Base-by-base conservation (phyloP, 345 rosid species). In the Populus davidiana region DNA sequence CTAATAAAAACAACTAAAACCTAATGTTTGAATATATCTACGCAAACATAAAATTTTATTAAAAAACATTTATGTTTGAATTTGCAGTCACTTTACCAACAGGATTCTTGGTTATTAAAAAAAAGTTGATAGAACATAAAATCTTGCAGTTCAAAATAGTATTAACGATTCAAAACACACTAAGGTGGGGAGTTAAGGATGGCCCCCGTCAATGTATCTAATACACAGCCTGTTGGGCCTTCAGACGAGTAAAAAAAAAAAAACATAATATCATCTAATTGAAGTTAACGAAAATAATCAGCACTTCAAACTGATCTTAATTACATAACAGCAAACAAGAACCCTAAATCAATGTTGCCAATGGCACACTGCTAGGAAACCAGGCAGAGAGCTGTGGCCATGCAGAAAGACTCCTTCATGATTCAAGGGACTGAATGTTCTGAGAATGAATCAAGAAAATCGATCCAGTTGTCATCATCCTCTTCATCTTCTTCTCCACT, bases 401-500 rank as follows among this genome's bases (percentile, higher is more conserved):
- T 13, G 47, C 47, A 43, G 47, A 43, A 0, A 27, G 9, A 70
- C 20, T 36, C 38, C 5, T 56, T 75, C 17, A 14, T 25, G 49
- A 12, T 73, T 78, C 75, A 89, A 80, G 87, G 84, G 62, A 85
- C 77, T 25, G 84, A 82, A 86, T 85, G 87, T 36, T 91, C 68
- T 2, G 92, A 86, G 76, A 91, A 81, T 47, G 92, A 84, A 83
- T 90, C 86, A 69, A 94, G 86, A 83, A 87, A 89, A 72, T 88
- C 82, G 69, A 81, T 80, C 97, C 98, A 93, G 76, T 83, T 86
- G 47, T 92, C 89, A 5, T 85, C 88, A 9, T 90, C 96, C 47
- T 88, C 89, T 62, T 77, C 86, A 43, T 86, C 92, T 36, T 88
- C 88, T 54, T 80, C 94, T 18, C 75, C 83, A 12, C 76, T 75